Evolutionary conservation across 257 asterid species (phyloP).

Genomic region (Solanum corneliomulleri): DNA sequence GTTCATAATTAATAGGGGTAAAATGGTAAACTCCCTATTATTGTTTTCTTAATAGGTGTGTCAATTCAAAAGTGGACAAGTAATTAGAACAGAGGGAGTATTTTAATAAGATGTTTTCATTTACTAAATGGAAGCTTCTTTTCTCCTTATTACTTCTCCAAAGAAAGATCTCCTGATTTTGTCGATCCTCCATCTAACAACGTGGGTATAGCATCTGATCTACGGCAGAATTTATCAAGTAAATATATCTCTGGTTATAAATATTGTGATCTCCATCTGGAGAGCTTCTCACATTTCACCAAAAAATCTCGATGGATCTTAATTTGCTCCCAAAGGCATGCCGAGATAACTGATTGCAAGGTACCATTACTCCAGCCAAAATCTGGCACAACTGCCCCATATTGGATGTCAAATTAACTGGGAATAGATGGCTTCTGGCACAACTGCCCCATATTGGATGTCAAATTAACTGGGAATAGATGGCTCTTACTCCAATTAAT

Average conservation of each 20-base stretch:
- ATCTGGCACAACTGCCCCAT: too few species aligned
- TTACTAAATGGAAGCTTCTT: not conserved
- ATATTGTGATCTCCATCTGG: not conserved
- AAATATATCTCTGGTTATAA: not conserved
- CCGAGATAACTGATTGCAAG: not conserved
- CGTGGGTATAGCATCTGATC: not conserved
- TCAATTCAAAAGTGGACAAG: too few species aligned
- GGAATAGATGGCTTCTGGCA: too few species aligned
- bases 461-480: not conserved
- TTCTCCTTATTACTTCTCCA: not conserved
- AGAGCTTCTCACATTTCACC: not conserved
- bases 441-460: not conserved
- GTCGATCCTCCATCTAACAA: not conserved
- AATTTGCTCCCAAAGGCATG: not conserved
- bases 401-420: too few species aligned
- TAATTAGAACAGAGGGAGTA: too few species aligned
- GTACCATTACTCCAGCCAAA: not conserved
- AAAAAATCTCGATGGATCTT: not conserved
- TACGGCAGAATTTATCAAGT: too few species aligned
- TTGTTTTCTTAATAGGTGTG: too few species aligned
- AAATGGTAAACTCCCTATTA: too few species aligned
- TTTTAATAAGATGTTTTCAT: not conserved
- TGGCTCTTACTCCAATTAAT: not conserved
- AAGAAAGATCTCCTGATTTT: not conserved
- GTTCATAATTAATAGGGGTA: too few species aligned